phyloP scores from a whole-genome alignment of 768 basidiomycete species.

The Leccinellum luteum region DNA sequence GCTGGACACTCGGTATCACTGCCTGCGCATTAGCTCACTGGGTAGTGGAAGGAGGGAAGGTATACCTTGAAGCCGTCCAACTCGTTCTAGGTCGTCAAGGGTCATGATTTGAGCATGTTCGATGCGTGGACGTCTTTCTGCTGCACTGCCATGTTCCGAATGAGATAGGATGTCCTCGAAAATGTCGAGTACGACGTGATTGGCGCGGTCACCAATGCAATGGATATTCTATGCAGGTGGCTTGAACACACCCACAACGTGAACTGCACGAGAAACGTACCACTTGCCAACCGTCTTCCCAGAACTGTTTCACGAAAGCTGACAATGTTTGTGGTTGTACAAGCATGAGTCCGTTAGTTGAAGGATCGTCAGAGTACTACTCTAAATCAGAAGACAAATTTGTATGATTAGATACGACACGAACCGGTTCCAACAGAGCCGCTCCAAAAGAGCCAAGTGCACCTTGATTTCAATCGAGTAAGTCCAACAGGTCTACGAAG shows the following conservation, averaged over 20 bases:
- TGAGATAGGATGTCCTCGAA: constrained; percentile 61
- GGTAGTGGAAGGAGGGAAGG: not conserved
- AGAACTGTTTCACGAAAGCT: constrained; percentile 57
- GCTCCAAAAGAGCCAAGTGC: constrained; percentile 94
- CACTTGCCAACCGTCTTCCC: constrained; percentile 78
- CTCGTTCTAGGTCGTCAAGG: constrained; percentile 61
- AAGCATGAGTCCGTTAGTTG: constrained; percentile 68
- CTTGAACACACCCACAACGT: not conserved
- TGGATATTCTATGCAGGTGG: constrained; percentile 68
- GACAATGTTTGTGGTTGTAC: constrained; percentile 51
- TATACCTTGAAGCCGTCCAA: constrained; percentile 72
- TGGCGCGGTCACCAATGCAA: constrained; percentile 87
- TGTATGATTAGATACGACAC: not conserved
- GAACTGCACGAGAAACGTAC: constrained; percentile 42
- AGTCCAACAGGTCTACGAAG: not conserved
- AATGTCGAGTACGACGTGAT: constrained; percentile 77
- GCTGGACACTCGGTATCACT: constrained; percentile 93
- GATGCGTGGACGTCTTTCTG: constrained; percentile 67
- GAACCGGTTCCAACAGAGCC: constrained; percentile 68
- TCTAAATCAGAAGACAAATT: not conserved
- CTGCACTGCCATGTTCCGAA: constrained; percentile 23
- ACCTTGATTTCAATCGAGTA: constrained; percentile 39
- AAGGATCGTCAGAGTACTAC: constrained; percentile 72
- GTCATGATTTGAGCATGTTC: constrained; percentile 94
- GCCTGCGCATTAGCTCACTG: not conserved